phyloP scores from a whole-genome alignment of 148 eudicot genomes.

The Silene conica region DNA sequence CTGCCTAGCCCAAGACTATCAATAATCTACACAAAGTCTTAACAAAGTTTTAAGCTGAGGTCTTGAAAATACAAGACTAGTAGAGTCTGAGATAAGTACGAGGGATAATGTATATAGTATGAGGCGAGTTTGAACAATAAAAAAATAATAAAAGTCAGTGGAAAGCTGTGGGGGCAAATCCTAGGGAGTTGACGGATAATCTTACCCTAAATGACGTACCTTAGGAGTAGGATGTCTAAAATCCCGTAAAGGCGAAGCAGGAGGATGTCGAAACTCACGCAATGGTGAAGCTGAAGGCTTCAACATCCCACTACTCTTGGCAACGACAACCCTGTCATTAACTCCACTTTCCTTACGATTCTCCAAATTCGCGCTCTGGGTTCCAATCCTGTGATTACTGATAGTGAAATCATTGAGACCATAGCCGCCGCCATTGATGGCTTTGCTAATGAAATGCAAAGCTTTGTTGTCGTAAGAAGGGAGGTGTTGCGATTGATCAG shows the following conservation, averaged over 20 bases:
- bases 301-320: conserved; percentile 36
- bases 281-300: conserved; percentile 58
- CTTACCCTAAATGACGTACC: too few relatives aligned
- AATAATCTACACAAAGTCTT: too few relatives aligned
- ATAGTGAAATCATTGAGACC: conserved; percentile 44
- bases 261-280: conserved; percentile 42
- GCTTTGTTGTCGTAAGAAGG: conserved; percentile 53
- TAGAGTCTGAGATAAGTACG: too few relatives aligned
- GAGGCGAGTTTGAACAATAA: too few relatives aligned
- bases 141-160: too few relatives aligned
- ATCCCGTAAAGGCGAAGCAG: conserved; percentile 57
- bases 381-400: conserved; percentile 27
- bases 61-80: too few relatives aligned
- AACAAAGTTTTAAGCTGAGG: too few relatives aligned
- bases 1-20: too few relatives aligned
- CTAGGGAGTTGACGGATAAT: too few relatives aligned
- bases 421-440: conserved; percentile 81
- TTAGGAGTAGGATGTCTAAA: conserved; percentile 55
- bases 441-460: conserved; percentile 81
- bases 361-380: conserved; percentile 3
- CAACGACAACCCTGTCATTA: conserved; percentile 27
- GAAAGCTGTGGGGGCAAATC: too few relatives aligned
- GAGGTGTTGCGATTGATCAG: not conserved
- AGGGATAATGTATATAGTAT: too few relatives aligned
- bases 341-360: conserved; percentile 13